phyloP scores from a whole-genome alignment of 352 stramenopile genomes.

The Salisapilia sapeloensis region DNA sequence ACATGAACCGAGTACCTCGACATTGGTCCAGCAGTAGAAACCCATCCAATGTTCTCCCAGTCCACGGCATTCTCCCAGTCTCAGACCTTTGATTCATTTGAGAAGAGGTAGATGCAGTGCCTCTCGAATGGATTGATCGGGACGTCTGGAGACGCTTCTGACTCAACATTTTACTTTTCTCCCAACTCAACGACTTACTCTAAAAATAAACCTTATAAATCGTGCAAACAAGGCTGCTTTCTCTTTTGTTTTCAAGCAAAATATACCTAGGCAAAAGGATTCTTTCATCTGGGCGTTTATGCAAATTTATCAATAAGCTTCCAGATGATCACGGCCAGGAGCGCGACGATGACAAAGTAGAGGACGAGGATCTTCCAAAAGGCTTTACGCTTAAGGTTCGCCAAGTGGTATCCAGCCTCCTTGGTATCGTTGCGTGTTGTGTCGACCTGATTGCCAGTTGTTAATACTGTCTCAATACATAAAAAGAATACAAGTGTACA shows the following conservation, averaged over 20 bases:
- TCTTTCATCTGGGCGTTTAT: constrained; percentile 8
- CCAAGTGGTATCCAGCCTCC: constrained; percentile 46
- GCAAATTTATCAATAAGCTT: constrained; percentile 45
- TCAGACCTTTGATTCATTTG: too few species aligned
- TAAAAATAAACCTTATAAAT: too few species aligned
- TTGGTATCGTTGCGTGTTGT: constrained; percentile 49
- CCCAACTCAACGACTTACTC: too few species aligned
- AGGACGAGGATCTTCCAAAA: constrained; percentile 53
- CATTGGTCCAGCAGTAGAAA: constrained; percentile 69
- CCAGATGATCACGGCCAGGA: constrained; percentile 57
- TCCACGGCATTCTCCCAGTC: too few species aligned
- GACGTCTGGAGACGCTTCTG: too few species aligned
- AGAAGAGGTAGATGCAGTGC: too few species aligned
- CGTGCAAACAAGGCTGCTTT: too few species aligned
- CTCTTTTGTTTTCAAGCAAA: too few species aligned
- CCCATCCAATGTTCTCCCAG: constrained; percentile 27
- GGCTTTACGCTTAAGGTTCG: constrained; percentile 72
- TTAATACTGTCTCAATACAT: not conserved
- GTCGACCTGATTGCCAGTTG: constrained; percentile 19
- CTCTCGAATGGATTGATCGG: too few species aligned
- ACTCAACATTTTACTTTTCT: too few species aligned
- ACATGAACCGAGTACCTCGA: constrained; percentile 11
- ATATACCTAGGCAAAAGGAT: too few species aligned
- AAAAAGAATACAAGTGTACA: constrained; percentile 17
- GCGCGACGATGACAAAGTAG: constrained; percentile 63